A percentile compares a stretch with the other conserved stretches of the same genome.
Conservation (phyloP, 768 basidiomycete species). For the Trametes sanguinea region DNA sequence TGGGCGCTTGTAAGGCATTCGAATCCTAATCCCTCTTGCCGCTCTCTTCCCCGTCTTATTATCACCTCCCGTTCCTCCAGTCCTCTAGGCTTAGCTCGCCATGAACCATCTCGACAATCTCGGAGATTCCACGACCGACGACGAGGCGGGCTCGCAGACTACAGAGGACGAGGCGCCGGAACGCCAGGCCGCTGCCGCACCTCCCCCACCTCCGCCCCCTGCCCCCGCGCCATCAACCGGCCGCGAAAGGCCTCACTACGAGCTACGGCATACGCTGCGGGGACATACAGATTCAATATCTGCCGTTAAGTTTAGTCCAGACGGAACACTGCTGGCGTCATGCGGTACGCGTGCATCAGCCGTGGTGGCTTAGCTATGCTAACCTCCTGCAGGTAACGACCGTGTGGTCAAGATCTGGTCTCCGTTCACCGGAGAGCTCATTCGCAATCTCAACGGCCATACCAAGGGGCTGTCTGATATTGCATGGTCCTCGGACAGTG, state of each 20-base stretch:
- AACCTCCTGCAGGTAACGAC: slow-evolving; percentile 60
- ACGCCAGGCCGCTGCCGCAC: slow-evolving; percentile 47
- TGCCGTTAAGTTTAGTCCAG: slow-evolving; percentile 88
- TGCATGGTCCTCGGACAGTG: slow-evolving; percentile 83
- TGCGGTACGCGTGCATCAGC: slow-evolving; percentile 58
- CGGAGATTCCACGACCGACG: slow-evolving; percentile 51
- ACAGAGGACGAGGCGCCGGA: slow-evolving; percentile 84
- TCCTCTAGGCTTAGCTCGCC: not conserved
- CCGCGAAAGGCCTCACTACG: slow-evolving; percentile 62
- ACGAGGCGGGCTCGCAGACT: slow-evolving; percentile 75
- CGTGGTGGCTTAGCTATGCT: not conserved
- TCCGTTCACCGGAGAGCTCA: slow-evolving; percentile 74
- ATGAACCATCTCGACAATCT: slow-evolving; percentile 26
- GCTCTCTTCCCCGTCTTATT: not conserved
- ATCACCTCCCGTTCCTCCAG: no score
- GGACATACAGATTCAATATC: slow-evolving; percentile 87
- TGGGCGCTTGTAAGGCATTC: not conserved
- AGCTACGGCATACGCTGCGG: slow-evolving; percentile 61
- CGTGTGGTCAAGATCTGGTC: slow-evolving; percentile 82
- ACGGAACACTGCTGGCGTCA: slow-evolving; percentile 84
- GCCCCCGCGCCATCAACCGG: slow-evolving; percentile 31
- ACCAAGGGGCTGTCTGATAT: slow-evolving; percentile 86
- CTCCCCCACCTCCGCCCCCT: slow-evolving; percentile 39
- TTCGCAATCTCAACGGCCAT: slow-evolving; percentile 75
- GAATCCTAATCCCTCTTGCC: not conserved